Percentiles rank a stretch among this genome's conserved stretches.
Conservation (phyloP, 2,329 filamentous ascomycete genomes). For the Aureobasidium namibiae region DNA sequence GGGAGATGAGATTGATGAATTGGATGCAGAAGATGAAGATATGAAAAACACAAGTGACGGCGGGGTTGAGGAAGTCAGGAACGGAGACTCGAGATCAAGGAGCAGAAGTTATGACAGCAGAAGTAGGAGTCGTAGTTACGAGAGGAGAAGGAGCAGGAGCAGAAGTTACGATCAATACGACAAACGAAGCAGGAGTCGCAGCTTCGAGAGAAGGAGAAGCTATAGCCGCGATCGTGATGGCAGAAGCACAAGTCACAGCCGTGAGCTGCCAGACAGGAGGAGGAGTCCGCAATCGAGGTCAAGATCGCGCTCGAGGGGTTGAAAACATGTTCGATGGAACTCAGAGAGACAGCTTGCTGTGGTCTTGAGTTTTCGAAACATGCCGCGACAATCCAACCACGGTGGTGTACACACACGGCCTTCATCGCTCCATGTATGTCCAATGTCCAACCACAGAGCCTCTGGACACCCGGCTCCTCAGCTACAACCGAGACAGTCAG, state of each 20-base stretch:
- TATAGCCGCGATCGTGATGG: background rate
- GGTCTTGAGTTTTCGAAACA: no score
- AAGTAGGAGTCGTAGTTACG: background rate
- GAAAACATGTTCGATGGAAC: background rate
- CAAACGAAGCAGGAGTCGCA: background rate
- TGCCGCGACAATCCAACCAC: no score
- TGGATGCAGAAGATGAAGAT: conserved; percentile 48
- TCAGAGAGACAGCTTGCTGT: background rate
- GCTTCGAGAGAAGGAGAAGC: background rate
- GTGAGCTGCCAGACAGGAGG: background rate
- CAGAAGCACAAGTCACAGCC: background rate
- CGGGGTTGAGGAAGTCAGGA: conserved; percentile 19
- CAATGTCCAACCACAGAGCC: no score
- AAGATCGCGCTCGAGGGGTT: background rate
- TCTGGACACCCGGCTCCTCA: no score
- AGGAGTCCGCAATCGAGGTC: background rate
- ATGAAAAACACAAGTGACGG: conserved; percentile 21
- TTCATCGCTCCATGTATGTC: no score
- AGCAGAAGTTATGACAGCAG: conserved; percentile 5
- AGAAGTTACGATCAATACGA: background rate
- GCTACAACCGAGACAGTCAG: no score
- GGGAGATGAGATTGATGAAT: conserved; percentile 64
- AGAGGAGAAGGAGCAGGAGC: conserved; percentile 3
- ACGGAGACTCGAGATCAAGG: conserved; percentile 13
- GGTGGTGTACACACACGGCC: no score